Evolutionary conservation across 2,329 filamentous ascomycete species (phyloP).

Genomic region (Bipolaris zeicola): DNA sequence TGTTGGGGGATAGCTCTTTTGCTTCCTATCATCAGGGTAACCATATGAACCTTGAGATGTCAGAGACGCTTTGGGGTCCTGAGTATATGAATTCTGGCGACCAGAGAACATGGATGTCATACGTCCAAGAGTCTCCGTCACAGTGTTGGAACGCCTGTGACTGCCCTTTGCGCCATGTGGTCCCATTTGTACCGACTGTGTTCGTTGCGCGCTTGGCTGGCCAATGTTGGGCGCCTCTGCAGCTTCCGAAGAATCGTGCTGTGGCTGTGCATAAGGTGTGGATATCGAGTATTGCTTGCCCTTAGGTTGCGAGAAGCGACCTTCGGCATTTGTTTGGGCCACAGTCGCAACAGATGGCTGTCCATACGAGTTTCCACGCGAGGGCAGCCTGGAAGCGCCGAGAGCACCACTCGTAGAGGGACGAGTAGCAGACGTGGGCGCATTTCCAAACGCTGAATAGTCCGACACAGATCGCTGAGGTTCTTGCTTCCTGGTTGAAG

Average conservation of each 20-base stretch:
- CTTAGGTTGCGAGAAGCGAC: slow-evolving; percentile 80
- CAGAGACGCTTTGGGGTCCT: slow-evolving; percentile 38
- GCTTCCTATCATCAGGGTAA: slow-evolving; percentile 58
- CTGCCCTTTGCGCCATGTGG: slow-evolving; percentile 43
- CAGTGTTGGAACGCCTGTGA: slow-evolving; percentile 69
- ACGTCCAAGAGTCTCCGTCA: slow-evolving; percentile 79
- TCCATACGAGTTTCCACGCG: slow-evolving; percentile 77
- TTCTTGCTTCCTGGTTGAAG: slow-evolving; percentile 47
- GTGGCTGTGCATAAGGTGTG: slow-evolving; percentile 65
- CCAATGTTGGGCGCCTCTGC: slow-evolving; percentile 57
- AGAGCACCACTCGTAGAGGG: slow-evolving; percentile 85
- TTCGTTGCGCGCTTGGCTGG: slow-evolving; percentile 62
- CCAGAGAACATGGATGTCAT: slow-evolving; percentile 81
- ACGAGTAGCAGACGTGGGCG: slow-evolving; percentile 55
- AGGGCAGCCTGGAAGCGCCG: slow-evolving; percentile 66
- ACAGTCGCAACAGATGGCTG: slow-evolving; percentile 87
- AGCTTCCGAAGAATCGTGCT: slow-evolving; percentile 48
- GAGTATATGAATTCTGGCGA: slow-evolving; percentile 39
- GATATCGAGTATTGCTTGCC: slow-evolving; percentile 75
- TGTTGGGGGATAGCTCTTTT: slow-evolving; percentile 81
- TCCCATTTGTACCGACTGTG: slow-evolving; percentile 56
- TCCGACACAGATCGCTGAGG: slow-evolving; percentile 60
- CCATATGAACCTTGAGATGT: slow-evolving; percentile 54
- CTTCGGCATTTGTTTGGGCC: slow-evolving; percentile 86
- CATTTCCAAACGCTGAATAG: slow-evolving; percentile 49